Base-by-base conservation (phyloP, 2,329 filamentous ascomycete species). In the Cucurbitaria berberidis region DNA sequence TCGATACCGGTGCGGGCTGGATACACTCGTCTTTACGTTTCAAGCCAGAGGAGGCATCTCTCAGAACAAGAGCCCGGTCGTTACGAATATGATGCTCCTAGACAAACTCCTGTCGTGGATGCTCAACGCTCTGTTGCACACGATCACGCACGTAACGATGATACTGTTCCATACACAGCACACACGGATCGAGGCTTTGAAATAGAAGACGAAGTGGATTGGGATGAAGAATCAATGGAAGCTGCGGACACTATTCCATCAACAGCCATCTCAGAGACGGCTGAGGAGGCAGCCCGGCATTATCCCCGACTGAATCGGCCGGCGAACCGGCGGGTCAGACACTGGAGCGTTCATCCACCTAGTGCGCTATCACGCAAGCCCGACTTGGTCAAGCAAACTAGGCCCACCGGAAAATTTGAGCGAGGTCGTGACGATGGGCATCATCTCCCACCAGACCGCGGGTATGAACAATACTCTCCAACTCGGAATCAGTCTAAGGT, bases 161-260 rank as follows among this genome's bases (percentile, higher is more conserved):
- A 34, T 2, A 11, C 15, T 24, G 35, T 1, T 10, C n/a, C 30
- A 4, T 16, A 5, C 16, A 21, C 19, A 41, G 3, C 29, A 11
- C 5, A 15, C 30, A 4, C 9, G 13, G 21, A 19, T 7, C 40
- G 34, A n/a, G 30, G 15, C 8, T 16, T 16, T 27, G 21, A 26
- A 5, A 30, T 35, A 8, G 46, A 48, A 13, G 46, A 48, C 9
- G 38, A 48, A 16, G 46, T 43, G 3, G 46, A 48, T 22, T 48
- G 46, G 46, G 46, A 41, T 15, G 29, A 42, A 5, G 46, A 35
- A 5, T 19, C 44, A 13, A 1, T 45, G 13, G 43, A 35, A 32
- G 24, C 30, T 13, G 21, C 11, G 13, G 19, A 45, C 5, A 15
- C 30, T 27, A 19, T 30, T 30, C 11, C 27, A 10, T 6, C 10